These are phyloP conservation scores for Neurospora sp. DNA, from an alignment of 495 filamentous ascomycete species.

Conservation along the genomic window DNA sequence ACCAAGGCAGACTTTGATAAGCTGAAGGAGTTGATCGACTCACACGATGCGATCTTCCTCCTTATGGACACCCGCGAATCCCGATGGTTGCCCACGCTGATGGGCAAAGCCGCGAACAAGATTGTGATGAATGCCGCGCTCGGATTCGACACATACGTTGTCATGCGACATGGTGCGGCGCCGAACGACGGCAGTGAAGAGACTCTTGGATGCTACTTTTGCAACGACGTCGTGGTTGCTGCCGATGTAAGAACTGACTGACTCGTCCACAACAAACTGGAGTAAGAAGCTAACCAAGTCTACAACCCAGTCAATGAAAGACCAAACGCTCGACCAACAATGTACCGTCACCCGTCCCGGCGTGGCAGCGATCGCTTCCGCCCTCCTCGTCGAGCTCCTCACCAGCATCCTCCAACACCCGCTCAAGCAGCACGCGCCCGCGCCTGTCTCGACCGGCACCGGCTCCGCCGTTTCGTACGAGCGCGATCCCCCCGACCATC, in stretches of 20 bases:
- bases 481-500: conserved; percentile 50
- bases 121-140: conserved; percentile 94
- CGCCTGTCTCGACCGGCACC: conserved; percentile 23
- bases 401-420: conserved; percentile 85
- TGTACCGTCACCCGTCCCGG: conserved; percentile 95
- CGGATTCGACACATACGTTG: conserved; percentile 92
- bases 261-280: neutral
- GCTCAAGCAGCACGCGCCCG: conserved; percentile 47
- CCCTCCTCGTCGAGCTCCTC: conserved; percentile 82
- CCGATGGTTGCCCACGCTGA: conserved; percentile 92
- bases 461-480: conserved; percentile 33
- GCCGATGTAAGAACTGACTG: conserved; percentile 62
- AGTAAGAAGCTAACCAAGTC: conserved; percentile 27
- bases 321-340: conserved; percentile 92
- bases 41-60: conserved; percentile 87
- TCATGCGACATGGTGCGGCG: conserved; percentile 81
- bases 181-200: conserved; percentile 38
- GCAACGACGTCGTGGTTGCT: conserved; percentile 93
- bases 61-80: conserved; percentile 95
- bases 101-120: conserved; percentile 87
- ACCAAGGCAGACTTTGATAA: conserved; percentile 63
- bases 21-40: conserved; percentile 63
- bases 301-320: conserved; percentile 65
- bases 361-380: conserved; percentile 82
- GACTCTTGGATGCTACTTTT: conserved; percentile 92